Base-by-base conservation (phyloP, 306 rosid species). In the Dalbergia cochinchinensis region DNA sequence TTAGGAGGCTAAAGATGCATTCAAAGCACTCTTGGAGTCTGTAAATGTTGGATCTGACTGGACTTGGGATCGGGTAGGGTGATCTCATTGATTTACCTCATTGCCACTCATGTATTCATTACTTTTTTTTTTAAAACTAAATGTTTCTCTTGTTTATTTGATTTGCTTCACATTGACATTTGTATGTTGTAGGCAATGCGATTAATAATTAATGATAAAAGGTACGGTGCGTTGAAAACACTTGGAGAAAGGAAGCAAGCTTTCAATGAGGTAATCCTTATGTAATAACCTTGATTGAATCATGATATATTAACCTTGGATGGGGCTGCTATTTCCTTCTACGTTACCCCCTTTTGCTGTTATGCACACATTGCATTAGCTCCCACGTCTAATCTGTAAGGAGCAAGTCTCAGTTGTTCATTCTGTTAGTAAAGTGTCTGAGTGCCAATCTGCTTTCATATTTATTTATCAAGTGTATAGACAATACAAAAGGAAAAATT, bases 221-320 rank as follows among this genome's bases (percentile, higher is more conserved):
- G 97, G 64, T 94, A 94, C 64, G 98, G 94, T 44, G 91, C 92
- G 69, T 78, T 94, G 69, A 94, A 92, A 87, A 81, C 98, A 71
- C 97, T 94, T 7, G 97, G 98, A 79, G 98, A 94, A 84, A 89
- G 96, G 86, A 94, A 94, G 78, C 98, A 94, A 84, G 98, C 85
- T 82, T 94, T 92, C 78, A 94, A 86, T 72, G 98, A 94, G 98
- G 97, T 92, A 87, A 83, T 51, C 70, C 77, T 80, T 44, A 53
- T 65, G 53, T 72, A 73, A 78, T 76, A 73, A 72, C 65, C 45
- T 77, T 51, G 73, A 75, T 42, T 37, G 19, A 65, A 47, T 59
- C 69, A 68, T 68, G 11, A 78, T 60, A 61, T 13, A 19, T 47
- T 41, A 37, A 59, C 62, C 41, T 57, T 77, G 42, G 42, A 55